Conservation (phyloP, 805 yeast species). For the Priceomyces carsonii region DNA sequence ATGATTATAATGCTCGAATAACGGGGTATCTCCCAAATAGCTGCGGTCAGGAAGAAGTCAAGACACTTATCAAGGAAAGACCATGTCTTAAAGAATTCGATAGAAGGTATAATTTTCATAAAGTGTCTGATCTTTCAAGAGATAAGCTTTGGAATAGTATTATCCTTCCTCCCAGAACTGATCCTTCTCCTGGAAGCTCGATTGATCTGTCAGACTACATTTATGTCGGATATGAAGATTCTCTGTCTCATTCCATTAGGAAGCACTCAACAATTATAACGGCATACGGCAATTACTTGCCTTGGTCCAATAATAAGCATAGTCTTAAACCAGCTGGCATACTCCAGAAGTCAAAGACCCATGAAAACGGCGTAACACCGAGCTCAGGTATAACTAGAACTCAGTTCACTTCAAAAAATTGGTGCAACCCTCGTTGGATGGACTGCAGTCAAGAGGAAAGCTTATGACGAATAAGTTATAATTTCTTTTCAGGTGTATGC, state of each 20-base stretch:
- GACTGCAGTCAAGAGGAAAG: slow-evolving; percentile 8
- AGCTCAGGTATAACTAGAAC: slow-evolving; percentile 37
- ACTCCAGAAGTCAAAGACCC: slow-evolving; percentile 15
- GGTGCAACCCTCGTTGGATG: slow-evolving; percentile 50
- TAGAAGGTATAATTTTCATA: slow-evolving; percentile 23
- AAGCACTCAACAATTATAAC: slow-evolving; percentile 14
- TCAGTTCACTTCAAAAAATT: slow-evolving; percentile 53
- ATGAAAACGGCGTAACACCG: slow-evolving; percentile 35
- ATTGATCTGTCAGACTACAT: slow-evolving; percentile 24
- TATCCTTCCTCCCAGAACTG: slow-evolving; percentile 52
- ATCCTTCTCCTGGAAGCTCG: slow-evolving; percentile 24
- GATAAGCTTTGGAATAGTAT: slow-evolving; percentile 57
- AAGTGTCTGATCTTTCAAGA: slow-evolving; percentile 43
- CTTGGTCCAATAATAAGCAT: slow-evolving; percentile 21
- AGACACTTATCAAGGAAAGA: slow-evolving; percentile 11
- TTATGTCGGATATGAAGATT: slow-evolving; percentile 20
- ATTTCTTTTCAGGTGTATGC: neutral
- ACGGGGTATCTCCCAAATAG: slow-evolving; percentile 26
- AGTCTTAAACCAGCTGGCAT: slow-evolving; percentile 38
- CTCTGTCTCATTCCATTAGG: slow-evolving; percentile 4
- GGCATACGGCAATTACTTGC: slow-evolving; percentile 22
- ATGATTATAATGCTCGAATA: slow-evolving; percentile 45
- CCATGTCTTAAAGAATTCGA: slow-evolving; percentile 27
- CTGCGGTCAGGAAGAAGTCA: slow-evolving; percentile 12
- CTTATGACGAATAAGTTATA: too few relatives aligned